Base-by-base conservation (phyloP, 305 asterid genomes). In the Fraxinus latifolia region DNA sequence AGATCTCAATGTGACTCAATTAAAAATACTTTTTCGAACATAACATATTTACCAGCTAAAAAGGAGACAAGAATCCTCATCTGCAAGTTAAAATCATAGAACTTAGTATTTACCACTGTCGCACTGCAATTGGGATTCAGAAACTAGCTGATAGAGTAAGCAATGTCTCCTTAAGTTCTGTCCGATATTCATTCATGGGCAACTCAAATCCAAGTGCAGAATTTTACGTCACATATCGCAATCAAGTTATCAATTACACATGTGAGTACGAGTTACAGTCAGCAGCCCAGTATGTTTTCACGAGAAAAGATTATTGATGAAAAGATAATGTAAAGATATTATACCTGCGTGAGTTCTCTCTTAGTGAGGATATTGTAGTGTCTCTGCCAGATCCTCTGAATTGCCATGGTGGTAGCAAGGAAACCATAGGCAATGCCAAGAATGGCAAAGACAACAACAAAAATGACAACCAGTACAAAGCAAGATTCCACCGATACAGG, bases 351-450 rank as follows among this genome's bases (percentile, higher is more conserved):
- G 79, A 90, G 89, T 74, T 89, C 94, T 83, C 88, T 90, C 84
- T 90, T 90, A 33, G 94, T 87, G 74, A 90, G 90, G 85, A 90
- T 89, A 83, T 89, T 90, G 42, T 90, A 89, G 84, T 90, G 94
- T 65, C 91, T 90, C 85, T 90, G 94, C 92, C 91, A 89, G 79
- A 90, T 89, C 90, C 91, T 87, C 85, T 90, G 94, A 83, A 90
- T 78, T 34, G 89, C 90, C 92, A 90, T 58, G 81, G 92, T 90
- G 78, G 88, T 88, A 55, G 94, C 94, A 79, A 90, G 87, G 76
- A 89, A 88, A 37, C 94, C 89, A 84, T 89, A 90, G 12, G 91
- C 94, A 72, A 90, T 85, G 72, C 94, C 94, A 80, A 90, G 87
- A 73, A 90, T 87, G 80, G 90, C 90, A 88, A 90, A 88, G 84